Evolutionary conservation across 805 yeast genomes (phyloP).

Genomic region (Candida lessepsii): DNA sequence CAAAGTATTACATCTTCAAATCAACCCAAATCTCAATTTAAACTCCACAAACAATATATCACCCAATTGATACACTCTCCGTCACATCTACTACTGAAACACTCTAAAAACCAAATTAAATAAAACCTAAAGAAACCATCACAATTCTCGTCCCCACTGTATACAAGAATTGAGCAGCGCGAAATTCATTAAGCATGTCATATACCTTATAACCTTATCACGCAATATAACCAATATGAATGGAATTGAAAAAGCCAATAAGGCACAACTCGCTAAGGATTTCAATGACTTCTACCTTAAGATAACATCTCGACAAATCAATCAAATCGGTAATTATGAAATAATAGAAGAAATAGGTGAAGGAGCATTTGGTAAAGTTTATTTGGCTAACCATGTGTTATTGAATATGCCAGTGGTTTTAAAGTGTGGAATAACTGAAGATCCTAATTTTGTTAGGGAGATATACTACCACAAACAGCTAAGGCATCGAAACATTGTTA

Average conservation of each 20-base stretch:
- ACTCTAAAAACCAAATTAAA: too few species aligned
- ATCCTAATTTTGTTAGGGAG: slow-evolving; percentile 86
- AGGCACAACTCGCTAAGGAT: slow-evolving; percentile 58
- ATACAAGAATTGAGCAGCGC: too few species aligned
- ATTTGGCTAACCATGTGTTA: slow-evolving; percentile 74
- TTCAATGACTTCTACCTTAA: slow-evolving; percentile 56
- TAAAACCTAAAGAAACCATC: too few species aligned
- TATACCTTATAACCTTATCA: too few species aligned
- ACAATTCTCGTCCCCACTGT: too few species aligned
- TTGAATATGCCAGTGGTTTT: slow-evolving; percentile 75
- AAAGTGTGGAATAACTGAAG: slow-evolving; percentile 73
- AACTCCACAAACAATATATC: too few species aligned
- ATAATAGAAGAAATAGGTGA: slow-evolving; percentile 78
- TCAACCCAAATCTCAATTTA: too few species aligned
- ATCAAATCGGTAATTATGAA: slow-evolving; percentile 78
- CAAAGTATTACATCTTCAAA: too few species aligned
- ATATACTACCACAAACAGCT: slow-evolving; percentile 85
- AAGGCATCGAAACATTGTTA: slow-evolving; percentile 78
- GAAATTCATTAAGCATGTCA: neutral
- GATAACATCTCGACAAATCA: slow-evolving; percentile 46
- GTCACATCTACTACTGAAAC: too few species aligned
- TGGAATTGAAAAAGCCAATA: slow-evolving; percentile 37
- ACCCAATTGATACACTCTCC: too few species aligned
- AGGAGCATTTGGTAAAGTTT: slow-evolving; percentile 92
- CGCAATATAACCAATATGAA: too few species aligned